phyloP scores from a whole-genome alignment of 2,329 filamentous ascomycete genomes.

The Trichoderma koningii region DNA sequence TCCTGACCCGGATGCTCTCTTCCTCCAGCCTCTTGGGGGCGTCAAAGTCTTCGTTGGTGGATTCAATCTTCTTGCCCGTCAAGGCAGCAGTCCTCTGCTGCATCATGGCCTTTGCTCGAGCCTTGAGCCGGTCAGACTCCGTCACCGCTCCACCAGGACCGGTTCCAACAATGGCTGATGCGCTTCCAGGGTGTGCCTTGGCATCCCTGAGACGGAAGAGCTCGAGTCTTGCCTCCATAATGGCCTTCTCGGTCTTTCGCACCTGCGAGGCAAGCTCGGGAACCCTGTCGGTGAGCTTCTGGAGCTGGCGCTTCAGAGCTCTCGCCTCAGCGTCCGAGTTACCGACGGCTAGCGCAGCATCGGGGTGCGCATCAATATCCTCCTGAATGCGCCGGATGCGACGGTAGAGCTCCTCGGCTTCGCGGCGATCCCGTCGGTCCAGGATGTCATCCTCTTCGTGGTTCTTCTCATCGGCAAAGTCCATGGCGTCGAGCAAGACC shows the following conservation, averaged over 20 bases:
- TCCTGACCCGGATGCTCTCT: slow-evolving; percentile 77
- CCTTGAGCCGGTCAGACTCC: slow-evolving; percentile 91
- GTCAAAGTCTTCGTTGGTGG: slow-evolving; percentile 69
- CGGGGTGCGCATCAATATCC: slow-evolving; percentile 90
- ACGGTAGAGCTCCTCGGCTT: slow-evolving; percentile 91
- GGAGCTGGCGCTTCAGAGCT: slow-evolving; percentile 83
- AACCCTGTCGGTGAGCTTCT: slow-evolving; percentile 83
- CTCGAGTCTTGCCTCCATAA: slow-evolving; percentile 88
- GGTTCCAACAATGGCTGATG: slow-evolving; percentile 82
- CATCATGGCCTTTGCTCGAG: slow-evolving; percentile 96
- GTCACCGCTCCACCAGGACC: slow-evolving; percentile 89
- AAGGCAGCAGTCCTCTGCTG: slow-evolving; percentile 93
- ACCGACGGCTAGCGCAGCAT: slow-evolving; percentile 65
- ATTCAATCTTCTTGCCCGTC: slow-evolving; percentile 77
- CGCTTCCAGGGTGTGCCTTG: slow-evolving; percentile 83
- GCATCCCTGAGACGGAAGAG: slow-evolving; percentile 92
- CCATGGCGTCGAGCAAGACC: slow-evolving; percentile 90
- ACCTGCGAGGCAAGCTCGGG: slow-evolving; percentile 92
- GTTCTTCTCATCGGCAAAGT: slow-evolving; percentile 89
- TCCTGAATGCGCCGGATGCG: slow-evolving; percentile 90
- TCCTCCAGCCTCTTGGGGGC: slow-evolving; percentile 85
- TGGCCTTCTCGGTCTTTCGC: slow-evolving; percentile 84
- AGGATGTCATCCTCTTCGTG: slow-evolving; percentile 89
- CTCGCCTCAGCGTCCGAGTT: slow-evolving; percentile 89
- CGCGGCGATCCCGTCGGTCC: slow-evolving; percentile 84